A percentile compares a stretch with the other conserved stretches of the same genome.
Conservation (phyloP, 169 alveolate species). For the Plasmodium coatneyi region DNA sequence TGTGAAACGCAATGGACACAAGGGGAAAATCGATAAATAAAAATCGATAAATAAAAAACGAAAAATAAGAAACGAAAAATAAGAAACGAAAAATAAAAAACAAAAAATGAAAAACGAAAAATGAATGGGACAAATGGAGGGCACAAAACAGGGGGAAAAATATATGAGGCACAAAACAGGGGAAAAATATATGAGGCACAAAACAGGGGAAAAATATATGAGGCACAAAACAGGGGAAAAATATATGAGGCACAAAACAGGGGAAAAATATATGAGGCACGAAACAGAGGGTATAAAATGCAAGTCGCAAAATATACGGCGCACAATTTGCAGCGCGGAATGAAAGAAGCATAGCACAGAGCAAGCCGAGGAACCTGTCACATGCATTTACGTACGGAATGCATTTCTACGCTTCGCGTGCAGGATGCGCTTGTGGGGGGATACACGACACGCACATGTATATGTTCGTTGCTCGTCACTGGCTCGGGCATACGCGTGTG, state of each 20-base stretch:
- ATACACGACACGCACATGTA: not conserved
- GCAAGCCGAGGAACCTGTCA: not conserved
- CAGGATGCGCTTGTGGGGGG: not conserved
- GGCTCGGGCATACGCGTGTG: not conserved
- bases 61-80: not conserved
- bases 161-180: not conserved
- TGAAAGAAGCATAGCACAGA: not conserved
- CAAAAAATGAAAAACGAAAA: not conserved
- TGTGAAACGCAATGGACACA: not conserved
- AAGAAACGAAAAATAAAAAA: not conserved
- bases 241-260: not conserved
- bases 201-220: not conserved
- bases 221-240: not conserved
- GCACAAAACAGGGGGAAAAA: not conserved
- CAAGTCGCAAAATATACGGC: not conserved
- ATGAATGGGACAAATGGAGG: not conserved
- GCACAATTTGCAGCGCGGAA: not conserved
- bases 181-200: not conserved
- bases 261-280: not conserved
- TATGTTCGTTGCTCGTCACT: conserved; percentile 6
- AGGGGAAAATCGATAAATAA: not conserved
- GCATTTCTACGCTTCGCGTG: not conserved
- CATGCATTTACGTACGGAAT: not conserved
- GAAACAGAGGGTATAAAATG: not conserved
- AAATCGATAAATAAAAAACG: not conserved